A percentile compares a stretch with the other conserved stretches of the same genome.
These are phyloP conservation scores for Boletus reticulatus DNA, from an alignment of 768 basidiomycete genomes.

Conservation along the genomic window DNA sequence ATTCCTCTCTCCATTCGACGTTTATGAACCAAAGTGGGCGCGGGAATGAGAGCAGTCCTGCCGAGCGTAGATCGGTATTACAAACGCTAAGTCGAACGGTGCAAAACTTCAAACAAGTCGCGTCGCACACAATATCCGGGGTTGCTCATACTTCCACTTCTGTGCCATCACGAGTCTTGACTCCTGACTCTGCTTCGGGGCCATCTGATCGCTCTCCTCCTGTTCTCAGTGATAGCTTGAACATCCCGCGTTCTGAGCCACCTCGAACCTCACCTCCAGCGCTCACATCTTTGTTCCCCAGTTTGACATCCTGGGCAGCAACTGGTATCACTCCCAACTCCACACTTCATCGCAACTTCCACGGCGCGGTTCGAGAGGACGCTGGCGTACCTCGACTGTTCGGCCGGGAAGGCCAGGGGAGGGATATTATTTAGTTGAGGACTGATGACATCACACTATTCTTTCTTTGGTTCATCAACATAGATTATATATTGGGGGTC, in stretches of 20 bases:
- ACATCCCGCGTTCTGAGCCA: slow-evolving; percentile 17
- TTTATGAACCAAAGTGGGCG: slow-evolving; percentile 60
- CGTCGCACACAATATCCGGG: slow-evolving; percentile 30
- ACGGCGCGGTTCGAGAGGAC: slow-evolving; percentile 16
- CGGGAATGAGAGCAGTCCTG: not conserved
- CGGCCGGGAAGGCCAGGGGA: slow-evolving; percentile 25
- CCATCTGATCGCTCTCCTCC: slow-evolving; percentile 1
- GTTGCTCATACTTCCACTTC: slow-evolving; percentile 6
- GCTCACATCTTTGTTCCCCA: slow-evolving; percentile 31
- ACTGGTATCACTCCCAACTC: slow-evolving; percentile 23
- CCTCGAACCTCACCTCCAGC: slow-evolving; percentile 22
- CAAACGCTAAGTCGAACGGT: slow-evolving; percentile 53
- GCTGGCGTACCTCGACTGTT: slow-evolving; percentile 22
- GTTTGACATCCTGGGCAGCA: slow-evolving; percentile 35
- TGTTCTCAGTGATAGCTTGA: slow-evolving; percentile 2
- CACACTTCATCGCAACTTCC: slow-evolving; percentile 7
- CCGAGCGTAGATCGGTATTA: slow-evolving; percentile 46
- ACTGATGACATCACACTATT: not conserved
- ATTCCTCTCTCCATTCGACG: slow-evolving; percentile 89
- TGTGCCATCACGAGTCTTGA: slow-evolving; percentile 7
- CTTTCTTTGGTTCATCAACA: not conserved
- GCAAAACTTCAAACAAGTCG: slow-evolving; percentile 43
- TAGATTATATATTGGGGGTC: slow-evolving; percentile 3
- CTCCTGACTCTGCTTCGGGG: slow-evolving; percentile 3
- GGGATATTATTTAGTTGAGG: slow-evolving; percentile 22